Base-by-base conservation (phyloP, 23 red algal genomes). In the Agarophyton chilense region DNA sequence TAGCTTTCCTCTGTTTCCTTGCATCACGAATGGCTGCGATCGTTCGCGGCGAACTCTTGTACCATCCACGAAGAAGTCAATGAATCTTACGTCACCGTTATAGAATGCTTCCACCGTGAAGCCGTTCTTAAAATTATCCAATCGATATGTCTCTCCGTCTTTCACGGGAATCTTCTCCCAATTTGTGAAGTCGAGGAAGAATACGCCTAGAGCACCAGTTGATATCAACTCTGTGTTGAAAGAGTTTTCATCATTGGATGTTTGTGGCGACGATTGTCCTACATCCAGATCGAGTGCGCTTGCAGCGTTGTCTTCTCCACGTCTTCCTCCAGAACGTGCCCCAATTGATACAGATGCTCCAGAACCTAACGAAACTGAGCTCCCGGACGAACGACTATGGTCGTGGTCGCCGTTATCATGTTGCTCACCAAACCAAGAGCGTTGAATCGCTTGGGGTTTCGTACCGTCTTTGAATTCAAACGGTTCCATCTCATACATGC, bases 81-180 rank as follows among this genome's bases (percentile, higher is more conserved):
- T 65, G 79, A 58, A 83, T 5, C 40, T 60, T 9, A 83, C 79
- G 25, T 61, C 31, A 31, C 79, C 79, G 43, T 83, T 62, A 29
- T 83, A 83, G 61, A 83, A 83, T 51, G 79, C 79, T 34, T 83
- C 79, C 79, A 83, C 79, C 4, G 79, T 83, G 34, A 83, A 63
- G 17, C 79, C 79, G 36, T 65, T 61, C 53, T 61, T 61, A 35
- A 83, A 83, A 33, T 83, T 63, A 33, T 61, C 79, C 29, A 65
- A 33, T 18, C 79, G 79, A 45, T 83, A 83, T 6, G 61, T 65
- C 79, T 65, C 79, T 61, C 61, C 61, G 61, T 83, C 55, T 51
- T 65, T 61, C 9, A 83, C 35, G 12, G 55, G 55, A 17, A 65
- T 21, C 79, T 83, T 83, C 35, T 61, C 42, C 79, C 79, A 83